Evolutionary conservation across 2,329 filamentous ascomycete species (phyloP), one percentile per base, ranked within the genome.

Genomic region (Phialophora tarda): DNA sequence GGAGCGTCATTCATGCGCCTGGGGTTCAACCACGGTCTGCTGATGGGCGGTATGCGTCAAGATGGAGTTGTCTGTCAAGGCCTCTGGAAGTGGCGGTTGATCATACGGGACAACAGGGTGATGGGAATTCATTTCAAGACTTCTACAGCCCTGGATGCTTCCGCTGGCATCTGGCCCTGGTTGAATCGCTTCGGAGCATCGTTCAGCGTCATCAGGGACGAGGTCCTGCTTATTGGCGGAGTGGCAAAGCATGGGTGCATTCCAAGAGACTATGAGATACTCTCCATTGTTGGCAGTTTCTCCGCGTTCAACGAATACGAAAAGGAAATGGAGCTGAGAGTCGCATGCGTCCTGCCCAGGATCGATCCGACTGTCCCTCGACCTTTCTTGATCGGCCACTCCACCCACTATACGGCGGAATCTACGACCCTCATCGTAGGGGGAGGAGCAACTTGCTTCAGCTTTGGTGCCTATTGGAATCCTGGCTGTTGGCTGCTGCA

Each of bases 381-480:
- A 62, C 92, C 92, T 12, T 82, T 96, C 5, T 82, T 96, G 58
- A 82, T 92, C 59, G 92, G 93, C 1, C 85, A 88, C 63, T 88
- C 88, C 4, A 80, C 84, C 7, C 77, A 85, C 14, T 74, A 79
- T 30, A 78, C 84, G 0, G 78, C 79, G 30, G 73, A 80, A 50
- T 78, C 82, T 32, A 78, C 84, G 21, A 73, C 93, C 2, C 73
- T 91, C 10, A 79, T 96, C 7, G 77, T 90, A 56, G 92, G 92
- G 1, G 93, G 93, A 17, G 93, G 92, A 44, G 92, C 91, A 17
- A 91, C 92, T 0, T 96, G 92, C 76, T 96, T 96, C 80, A 93
- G 91, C 0, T 96, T 96, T 84, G 93, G 93, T 1, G 91, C 91
- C 6, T 93, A 87, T 73, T 96, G 91, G 91, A 93, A 93, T 59